phyloP scores from a whole-genome alignment of 1,284 basidiomycete species.

The Fomitopsis pinicola region DNA sequence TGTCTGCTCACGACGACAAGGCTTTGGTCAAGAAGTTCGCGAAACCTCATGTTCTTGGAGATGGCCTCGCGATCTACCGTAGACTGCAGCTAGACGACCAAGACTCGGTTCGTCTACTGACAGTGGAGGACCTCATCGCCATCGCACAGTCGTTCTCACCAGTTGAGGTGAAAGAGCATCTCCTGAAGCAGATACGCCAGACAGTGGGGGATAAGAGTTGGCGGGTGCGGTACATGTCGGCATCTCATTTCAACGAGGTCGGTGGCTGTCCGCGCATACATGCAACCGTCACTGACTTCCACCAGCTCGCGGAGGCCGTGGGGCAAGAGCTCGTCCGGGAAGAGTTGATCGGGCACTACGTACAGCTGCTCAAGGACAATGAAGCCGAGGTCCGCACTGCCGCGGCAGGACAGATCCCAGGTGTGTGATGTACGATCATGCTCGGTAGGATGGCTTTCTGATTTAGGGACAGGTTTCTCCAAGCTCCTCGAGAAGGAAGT shows the following conservation, averaged over 20 bases:
- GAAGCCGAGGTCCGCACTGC: constrained; percentile 99
- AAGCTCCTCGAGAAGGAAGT: constrained; percentile 94
- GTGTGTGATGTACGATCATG: constrained; percentile 37
- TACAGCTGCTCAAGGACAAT: constrained; percentile 94
- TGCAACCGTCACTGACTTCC: constrained; percentile 3
- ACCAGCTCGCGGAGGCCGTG: constrained; percentile 86
- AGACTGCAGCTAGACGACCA: constrained; percentile 96
- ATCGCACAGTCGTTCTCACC: constrained; percentile 85
- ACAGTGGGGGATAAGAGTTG: constrained; percentile 96
- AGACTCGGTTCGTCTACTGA: constrained; percentile 95
- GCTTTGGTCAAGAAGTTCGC: constrained; percentile 75
- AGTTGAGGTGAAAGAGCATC: constrained; percentile 87
- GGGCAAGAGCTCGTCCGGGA: constrained; percentile 91
- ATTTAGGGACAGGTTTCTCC: constrained; percentile 75
- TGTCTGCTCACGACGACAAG: constrained; percentile 34
- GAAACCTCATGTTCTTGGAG: constrained; percentile 79
- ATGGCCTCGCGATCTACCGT: constrained; percentile 91
- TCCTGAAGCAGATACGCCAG: constrained; percentile 85
- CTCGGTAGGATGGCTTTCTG: neutral
- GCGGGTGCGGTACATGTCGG: constrained; percentile 99
- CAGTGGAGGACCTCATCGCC: constrained; percentile 94
- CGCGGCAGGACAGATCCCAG: constrained; percentile 94
- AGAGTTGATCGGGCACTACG: constrained; percentile 91
- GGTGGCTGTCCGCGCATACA: constrained; percentile 16
- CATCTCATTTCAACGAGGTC: constrained; percentile 95